Evolutionary conservation across 2,329 filamentous ascomycete species (phyloP), one percentile per base, ranked within the genome.

Genomic region (Trichoderma simmonsii): DNA sequence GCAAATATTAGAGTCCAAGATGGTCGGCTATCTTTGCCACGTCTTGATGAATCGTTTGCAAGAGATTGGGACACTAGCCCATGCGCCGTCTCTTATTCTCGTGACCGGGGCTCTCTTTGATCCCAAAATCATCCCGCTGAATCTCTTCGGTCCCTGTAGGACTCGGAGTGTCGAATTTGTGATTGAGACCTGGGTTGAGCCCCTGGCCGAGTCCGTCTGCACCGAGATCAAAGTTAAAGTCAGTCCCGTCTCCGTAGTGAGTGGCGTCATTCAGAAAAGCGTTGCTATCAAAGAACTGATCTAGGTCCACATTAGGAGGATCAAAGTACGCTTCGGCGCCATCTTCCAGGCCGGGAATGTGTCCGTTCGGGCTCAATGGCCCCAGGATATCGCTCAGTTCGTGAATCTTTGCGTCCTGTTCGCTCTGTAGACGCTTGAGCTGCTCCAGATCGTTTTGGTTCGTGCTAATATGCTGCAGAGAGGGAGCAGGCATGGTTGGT

Each of bases 391-490:
- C 90, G 66, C 90, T 90, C 11, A 98, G 85, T 72, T 93, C 90
- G 73, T 93, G 89, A 1, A 98, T 92, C 63, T 92, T 92, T 62
- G 87, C 87, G 73, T 92, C 90, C 77, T 97, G 94, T 73, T 95
- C 90, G 28, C 89, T 88, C 78, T 97, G 93, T 77, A 97, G 85
- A 57, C 91, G 91, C 74, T 93, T 89, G 2, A 98, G 86, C 34
- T 92, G 87, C 66, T 96, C 93, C 32, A 98, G 88, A 74, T 97
- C 92, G 15, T 91, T 86, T 73, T 92, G 87, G 5, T 92, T 95
- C 73, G 88, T 88, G 60, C 86, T 88, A 73, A 96, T 88, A 51
- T 90, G 86, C 65, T 88, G 85, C 24, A 93, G 83, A 0, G 88
- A 87, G 1, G 86, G 85, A 4, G 82, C 81, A 1, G 81, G 79